These are phyloP conservation scores for Blastocrithidia nonstop DNA, from an alignment of 208 protist species.

Conservation along the genomic window DNA sequence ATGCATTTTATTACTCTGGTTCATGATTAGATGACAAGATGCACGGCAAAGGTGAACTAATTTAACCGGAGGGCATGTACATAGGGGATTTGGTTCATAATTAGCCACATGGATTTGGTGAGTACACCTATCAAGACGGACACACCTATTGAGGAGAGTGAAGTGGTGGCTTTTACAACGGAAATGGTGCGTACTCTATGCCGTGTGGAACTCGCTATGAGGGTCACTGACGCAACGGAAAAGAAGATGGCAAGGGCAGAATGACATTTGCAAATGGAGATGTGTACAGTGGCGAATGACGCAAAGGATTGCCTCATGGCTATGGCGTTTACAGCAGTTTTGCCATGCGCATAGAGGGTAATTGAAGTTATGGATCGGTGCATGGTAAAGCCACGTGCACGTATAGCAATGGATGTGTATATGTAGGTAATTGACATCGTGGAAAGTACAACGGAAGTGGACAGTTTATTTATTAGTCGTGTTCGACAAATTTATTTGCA, in stretches of 20 bases:
- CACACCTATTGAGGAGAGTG: constrained; percentile 85
- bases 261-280: constrained; percentile 71
- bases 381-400: constrained; percentile 40
- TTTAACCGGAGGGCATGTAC: constrained; percentile 70
- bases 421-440: constrained; percentile 51
- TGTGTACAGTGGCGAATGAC: constrained; percentile 59
- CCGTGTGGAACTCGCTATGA: constrained; percentile 61
- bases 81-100: constrained; percentile 65
- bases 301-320: constrained; percentile 50
- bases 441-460: constrained; percentile 53
- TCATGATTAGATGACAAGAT: constrained; percentile 67
- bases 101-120: constrained; percentile 63
- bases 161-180: constrained; percentile 49
- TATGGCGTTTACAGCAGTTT: constrained; percentile 40
- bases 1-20: constrained; percentile 58
- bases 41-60: constrained; percentile 66
- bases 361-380: constrained; percentile 52
- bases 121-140: constrained; percentile 79
- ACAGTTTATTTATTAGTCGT: too few species aligned
- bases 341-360: constrained; percentile 36
- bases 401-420: constrained; percentile 53
- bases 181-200: constrained; percentile 51
- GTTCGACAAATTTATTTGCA: too few species aligned
- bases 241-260: constrained; percentile 54
- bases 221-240: constrained; percentile 49